These are phyloP conservation scores for Thermomyces lanuginosus DNA, from an alignment of 2,329 filamentous ascomycete genomes.

Conservation along the genomic window DNA sequence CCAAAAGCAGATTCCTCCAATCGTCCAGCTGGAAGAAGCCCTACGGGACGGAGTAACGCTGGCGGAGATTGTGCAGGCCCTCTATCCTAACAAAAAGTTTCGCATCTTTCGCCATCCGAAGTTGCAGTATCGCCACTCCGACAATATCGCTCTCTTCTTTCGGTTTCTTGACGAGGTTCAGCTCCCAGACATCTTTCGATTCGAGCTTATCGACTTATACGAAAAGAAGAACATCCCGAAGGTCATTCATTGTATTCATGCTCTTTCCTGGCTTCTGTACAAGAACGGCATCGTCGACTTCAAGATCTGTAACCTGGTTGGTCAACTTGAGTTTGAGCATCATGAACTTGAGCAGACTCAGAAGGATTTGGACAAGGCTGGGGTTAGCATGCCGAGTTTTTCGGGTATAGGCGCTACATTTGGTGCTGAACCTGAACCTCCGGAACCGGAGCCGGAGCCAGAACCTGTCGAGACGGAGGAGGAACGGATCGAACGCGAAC, in stretches of 20 bases:
- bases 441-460: constrained; percentile 32
- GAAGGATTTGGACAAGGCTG: constrained; percentile 89
- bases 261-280: constrained; percentile 90
- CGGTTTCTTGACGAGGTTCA: constrained; percentile 81
- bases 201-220: constrained; percentile 93
- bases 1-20: constrained; percentile 69
- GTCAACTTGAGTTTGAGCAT: constrained; percentile 91
- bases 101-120: constrained; percentile 75
- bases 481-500: constrained; percentile 66
- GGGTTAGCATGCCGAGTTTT: constrained; percentile 92
- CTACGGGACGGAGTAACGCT: constrained; percentile 84
- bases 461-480: constrained; percentile 71
- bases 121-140: constrained; percentile 86
- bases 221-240: constrained; percentile 99
- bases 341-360: constrained; percentile 95
- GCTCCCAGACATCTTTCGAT: constrained; percentile 86
- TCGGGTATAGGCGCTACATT: constrained; percentile 95
- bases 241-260: constrained; percentile 97
- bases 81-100: constrained; percentile 58
- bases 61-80: constrained; percentile 79
- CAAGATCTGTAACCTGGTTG: constrained; percentile 88
- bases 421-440: constrained; percentile 63
- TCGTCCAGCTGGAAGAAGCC: constrained; percentile 85
- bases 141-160: constrained; percentile 96
- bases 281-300: constrained; percentile 91